A percentile compares a stretch with the other conserved stretches of the same genome.
These are phyloP conservation scores for Paradendryphiella salina DNA, from an alignment of 2,329 filamentous ascomycete species.

Conservation along the genomic window DNA sequence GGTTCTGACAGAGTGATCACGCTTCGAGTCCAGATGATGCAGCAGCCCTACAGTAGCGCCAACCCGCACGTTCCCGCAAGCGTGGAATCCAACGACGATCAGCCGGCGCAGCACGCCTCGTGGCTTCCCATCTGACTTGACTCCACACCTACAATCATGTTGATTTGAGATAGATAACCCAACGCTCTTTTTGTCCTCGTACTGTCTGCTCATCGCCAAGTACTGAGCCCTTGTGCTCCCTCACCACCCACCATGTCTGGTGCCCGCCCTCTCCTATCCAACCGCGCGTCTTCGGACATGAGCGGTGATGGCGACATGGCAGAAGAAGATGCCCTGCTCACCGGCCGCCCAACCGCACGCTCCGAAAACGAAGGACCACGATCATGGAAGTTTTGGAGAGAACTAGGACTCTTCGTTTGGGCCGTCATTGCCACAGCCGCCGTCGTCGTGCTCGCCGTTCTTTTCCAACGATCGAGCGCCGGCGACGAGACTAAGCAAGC, in stretches of 20 bases:
- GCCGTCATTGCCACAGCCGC: conserved; percentile 76
- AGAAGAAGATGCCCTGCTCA: conserved; percentile 66
- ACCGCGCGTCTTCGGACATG: conserved; percentile 60
- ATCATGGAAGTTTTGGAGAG: conserved; percentile 66
- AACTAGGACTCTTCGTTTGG: conserved; percentile 79
- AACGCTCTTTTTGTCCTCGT: conserved; percentile 14
- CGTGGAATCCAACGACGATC: conserved; percentile 15
- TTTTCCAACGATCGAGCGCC: conserved; percentile 65
- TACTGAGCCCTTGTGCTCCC: not conserved
- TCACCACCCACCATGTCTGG: conserved; percentile 42
- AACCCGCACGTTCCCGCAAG: conserved; percentile 15
- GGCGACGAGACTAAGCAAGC: conserved; percentile 41
- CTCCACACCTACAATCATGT: conserved; percentile 3
- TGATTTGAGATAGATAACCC: not conserved
- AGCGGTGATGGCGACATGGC: conserved; percentile 60
- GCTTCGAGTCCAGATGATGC: conserved; percentile 18
- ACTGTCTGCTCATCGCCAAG: not conserved
- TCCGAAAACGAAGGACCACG: conserved; percentile 34
- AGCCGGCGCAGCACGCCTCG: conserved; percentile 15
- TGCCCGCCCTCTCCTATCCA: conserved; percentile 58
- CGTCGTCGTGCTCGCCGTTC: conserved; percentile 78
- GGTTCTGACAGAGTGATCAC: conserved; percentile 6
- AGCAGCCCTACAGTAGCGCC: conserved; percentile 7
- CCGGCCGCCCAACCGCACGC: conserved; percentile 53
- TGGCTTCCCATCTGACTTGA: conserved; percentile 4